Evolutionary conservation across 2,329 filamentous ascomycete species (phyloP).

Genomic region (Neurospora sp.): DNA sequence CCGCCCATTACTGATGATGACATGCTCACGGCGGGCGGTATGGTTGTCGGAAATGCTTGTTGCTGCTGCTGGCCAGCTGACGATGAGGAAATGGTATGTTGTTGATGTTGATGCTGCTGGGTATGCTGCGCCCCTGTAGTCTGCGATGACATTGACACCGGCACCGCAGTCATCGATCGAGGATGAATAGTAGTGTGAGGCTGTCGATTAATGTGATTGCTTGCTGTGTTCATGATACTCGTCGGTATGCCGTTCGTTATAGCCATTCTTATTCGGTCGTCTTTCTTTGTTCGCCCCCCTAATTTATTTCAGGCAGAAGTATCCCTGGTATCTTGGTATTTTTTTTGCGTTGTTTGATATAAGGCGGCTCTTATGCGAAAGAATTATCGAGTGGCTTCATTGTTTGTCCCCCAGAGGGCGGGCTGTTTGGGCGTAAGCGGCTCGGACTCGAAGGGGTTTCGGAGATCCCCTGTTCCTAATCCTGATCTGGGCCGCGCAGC

Average conservation of each 20-base stretch:
- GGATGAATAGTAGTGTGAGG: background rate
- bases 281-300: background rate
- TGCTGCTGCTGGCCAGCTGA: background rate
- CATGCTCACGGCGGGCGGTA: background rate
- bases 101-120: background rate
- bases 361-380: background rate
- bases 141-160: background rate
- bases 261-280: background rate
- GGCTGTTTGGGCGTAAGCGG: background rate
- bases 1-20: background rate
- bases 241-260: background rate
- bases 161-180: background rate
- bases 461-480: background rate
- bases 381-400: background rate
- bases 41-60: background rate
- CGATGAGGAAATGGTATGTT: background rate
- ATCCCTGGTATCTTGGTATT: background rate
- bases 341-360: background rate
- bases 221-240: background rate
- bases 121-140: background rate
- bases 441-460: background rate
- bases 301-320: background rate
- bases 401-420: background rate
- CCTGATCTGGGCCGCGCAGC: background rate
- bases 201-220: background rate